phyloP scores from a whole-genome alignment of 495 filamentous ascomycete species.

The Symbiotaphrina buchneri region DNA sequence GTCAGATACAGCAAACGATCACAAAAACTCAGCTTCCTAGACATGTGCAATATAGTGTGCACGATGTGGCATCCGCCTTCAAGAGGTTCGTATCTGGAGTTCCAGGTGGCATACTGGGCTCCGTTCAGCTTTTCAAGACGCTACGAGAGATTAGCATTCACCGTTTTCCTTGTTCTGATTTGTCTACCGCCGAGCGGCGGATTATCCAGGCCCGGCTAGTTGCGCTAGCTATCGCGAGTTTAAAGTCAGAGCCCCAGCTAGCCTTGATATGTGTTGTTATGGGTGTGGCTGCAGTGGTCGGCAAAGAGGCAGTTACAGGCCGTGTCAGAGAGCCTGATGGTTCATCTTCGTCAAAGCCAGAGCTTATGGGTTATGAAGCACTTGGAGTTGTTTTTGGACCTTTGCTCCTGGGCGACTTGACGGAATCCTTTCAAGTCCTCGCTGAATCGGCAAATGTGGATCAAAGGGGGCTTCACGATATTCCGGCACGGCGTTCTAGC shows the following conservation, averaged over 20 bases:
- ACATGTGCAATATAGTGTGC: constrained; percentile 30
- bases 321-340: constrained; percentile 7
- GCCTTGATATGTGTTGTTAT: constrained; percentile 44
- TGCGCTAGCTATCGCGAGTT: constrained; percentile 33
- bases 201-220: constrained; percentile 35
- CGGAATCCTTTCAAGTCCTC: constrained; percentile 18
- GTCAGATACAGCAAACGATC: constrained; percentile 9
- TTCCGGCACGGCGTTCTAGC: too few species aligned
- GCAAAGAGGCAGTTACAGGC: constrained; percentile 22
- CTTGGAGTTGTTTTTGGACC: constrained; percentile 43
- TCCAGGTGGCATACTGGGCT: constrained; percentile 55
- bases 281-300: constrained; percentile 33
- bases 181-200: constrained; percentile 17
- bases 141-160: constrained; percentile 38
- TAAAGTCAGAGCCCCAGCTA: constrained; percentile 31
- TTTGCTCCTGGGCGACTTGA: constrained; percentile 32
- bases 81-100: constrained; percentile 47
- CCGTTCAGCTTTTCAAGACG: constrained; percentile 36
- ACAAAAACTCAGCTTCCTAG: constrained; percentile 11
- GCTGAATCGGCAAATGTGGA: too few species aligned
- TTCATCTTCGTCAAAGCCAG: constrained; percentile 9
- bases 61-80: constrained; percentile 51
- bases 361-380: constrained; percentile 36
- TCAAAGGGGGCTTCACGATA: too few species aligned
- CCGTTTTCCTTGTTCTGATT: constrained; percentile 23